Percentiles rank a stretch among this genome's conserved stretches.
Evolutionary conservation across 2,329 filamentous ascomycete species (phyloP).

Genomic region (Microascus cirrosus): DNA sequence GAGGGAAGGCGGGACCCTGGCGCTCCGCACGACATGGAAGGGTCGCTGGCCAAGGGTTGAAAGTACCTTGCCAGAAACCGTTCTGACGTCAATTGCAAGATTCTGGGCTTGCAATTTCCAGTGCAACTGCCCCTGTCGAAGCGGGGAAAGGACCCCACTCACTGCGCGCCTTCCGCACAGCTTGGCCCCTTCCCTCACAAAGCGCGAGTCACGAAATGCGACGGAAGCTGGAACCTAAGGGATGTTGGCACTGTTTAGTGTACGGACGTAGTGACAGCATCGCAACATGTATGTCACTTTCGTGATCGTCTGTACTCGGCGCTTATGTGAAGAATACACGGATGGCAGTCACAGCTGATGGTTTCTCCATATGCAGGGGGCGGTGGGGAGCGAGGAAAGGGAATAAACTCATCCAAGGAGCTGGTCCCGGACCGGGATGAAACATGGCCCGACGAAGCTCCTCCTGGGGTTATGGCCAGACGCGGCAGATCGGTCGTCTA

Average conservation of each 20-base stretch:
- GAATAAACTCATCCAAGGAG: neutral
- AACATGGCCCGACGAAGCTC: neutral
- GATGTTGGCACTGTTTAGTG: neutral
- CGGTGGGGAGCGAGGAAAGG: neutral
- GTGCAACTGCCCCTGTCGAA: neutral
- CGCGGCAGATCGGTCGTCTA: too few relatives aligned
- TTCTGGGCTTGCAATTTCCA: neutral
- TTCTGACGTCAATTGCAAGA: neutral
- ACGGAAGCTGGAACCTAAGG: neutral
- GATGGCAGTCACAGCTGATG: neutral
- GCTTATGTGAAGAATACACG: neutral
- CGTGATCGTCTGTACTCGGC: neutral
- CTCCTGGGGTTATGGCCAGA: neutral
- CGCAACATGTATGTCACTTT: neutral
- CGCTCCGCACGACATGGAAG: neutral
- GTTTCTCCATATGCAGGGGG: neutral
- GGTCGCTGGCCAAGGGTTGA: neutral
- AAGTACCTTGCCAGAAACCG: neutral
- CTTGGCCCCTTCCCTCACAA: neutral
- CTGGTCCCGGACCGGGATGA: neutral
- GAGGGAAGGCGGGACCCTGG: neutral
- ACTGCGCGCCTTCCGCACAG: neutral
- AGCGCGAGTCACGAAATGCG: neutral
- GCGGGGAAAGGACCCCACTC: neutral
- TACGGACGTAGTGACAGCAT: too few relatives aligned